These are phyloP conservation scores for Whalleya microplaca DNA, from an alignment of 2,329 filamentous ascomycete genomes.

Conservation along the genomic window DNA sequence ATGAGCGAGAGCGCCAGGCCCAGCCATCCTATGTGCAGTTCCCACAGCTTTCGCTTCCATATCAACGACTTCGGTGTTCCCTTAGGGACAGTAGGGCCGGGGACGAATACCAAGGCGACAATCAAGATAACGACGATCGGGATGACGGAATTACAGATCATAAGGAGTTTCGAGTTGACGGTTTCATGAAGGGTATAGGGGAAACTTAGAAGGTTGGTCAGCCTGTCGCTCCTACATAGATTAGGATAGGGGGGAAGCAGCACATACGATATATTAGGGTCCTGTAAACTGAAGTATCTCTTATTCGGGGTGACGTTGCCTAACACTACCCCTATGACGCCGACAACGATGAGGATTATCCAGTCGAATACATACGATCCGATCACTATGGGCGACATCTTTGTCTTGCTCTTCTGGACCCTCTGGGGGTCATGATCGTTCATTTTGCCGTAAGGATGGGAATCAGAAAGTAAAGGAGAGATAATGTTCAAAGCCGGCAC, in stretches of 20 bases:
- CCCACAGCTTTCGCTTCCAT: slow-evolving; percentile 87
- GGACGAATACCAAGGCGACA: slow-evolving; percentile 71
- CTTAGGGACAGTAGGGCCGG: slow-evolving; percentile 68
- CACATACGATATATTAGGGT: slow-evolving; percentile 74
- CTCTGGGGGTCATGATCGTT: slow-evolving; percentile 28
- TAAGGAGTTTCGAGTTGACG: slow-evolving; percentile 67
- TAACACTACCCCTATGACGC: slow-evolving; percentile 62
- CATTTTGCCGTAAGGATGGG: slow-evolving; percentile 38
- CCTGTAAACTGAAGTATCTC: slow-evolving; percentile 71
- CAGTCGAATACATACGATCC: slow-evolving; percentile 76
- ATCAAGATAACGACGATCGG: slow-evolving; percentile 72
- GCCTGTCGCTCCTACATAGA: background rate
- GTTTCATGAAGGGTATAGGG: slow-evolving; percentile 73
- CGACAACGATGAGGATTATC: slow-evolving; percentile 66
- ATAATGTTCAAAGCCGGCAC: slow-evolving; percentile 24
- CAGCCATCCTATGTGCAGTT: slow-evolving; percentile 84
- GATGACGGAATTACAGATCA: slow-evolving; percentile 63
- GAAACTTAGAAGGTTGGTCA: slow-evolving; percentile 54
- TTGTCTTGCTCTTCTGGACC: slow-evolving; percentile 24
- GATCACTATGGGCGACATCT: slow-evolving; percentile 47
- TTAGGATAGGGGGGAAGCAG: slow-evolving; percentile 3
- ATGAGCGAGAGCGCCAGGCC: slow-evolving; percentile 76
- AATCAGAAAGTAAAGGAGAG: slow-evolving; percentile 28
- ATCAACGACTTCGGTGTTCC: slow-evolving; percentile 66
- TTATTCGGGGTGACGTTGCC: slow-evolving; percentile 66